Evolutionary conservation across 2,329 filamentous ascomycete species (phyloP).

Genomic region (Nannizziopsis barbatae): DNA sequence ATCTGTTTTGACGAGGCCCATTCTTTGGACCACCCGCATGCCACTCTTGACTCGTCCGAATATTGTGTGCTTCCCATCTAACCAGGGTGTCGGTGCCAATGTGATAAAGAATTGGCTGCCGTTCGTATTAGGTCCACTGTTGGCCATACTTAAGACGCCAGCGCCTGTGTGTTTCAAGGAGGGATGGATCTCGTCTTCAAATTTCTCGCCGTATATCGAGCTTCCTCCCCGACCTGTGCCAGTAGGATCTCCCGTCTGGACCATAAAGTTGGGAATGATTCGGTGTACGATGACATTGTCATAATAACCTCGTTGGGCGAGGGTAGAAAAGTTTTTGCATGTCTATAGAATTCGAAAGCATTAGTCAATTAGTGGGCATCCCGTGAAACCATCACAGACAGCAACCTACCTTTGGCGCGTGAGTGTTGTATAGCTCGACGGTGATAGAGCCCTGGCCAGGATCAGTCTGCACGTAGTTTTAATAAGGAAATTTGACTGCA

Average conservation of each 20-base stretch:
- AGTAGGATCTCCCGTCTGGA: constrained; percentile 88
- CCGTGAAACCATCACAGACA: not conserved
- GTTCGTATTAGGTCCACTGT: constrained; percentile 84
- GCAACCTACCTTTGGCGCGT: constrained; percentile 58
- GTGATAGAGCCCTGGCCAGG: constrained; percentile 61
- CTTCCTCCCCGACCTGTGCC: constrained; percentile 81
- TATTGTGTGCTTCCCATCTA: constrained; percentile 94
- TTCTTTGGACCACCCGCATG: constrained; percentile 69
- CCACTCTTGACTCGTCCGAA: constrained; percentile 83
- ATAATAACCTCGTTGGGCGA: constrained; percentile 78
- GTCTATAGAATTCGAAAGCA: constrained; percentile 39
- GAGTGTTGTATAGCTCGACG: constrained; percentile 78
- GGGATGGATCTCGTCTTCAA: constrained; percentile 77
- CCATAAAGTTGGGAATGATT: constrained; percentile 92
- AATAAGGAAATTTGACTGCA: constrained; percentile 3
- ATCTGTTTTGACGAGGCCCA: constrained; percentile 79
- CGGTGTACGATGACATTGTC: constrained; percentile 78
- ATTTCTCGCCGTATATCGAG: constrained; percentile 86
- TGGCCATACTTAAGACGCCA: constrained; percentile 93
- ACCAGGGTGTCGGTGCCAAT: constrained; percentile 83
- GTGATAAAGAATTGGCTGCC: constrained; percentile 95
- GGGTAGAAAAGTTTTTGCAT: constrained; percentile 75
- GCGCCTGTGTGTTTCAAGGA: constrained; percentile 82
- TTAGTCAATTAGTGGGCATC: not conserved
- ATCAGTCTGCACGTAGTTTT: not conserved